Base-by-base conservation (phyloP, 305 asterid species). In the Fraxinus sp. region DNA sequence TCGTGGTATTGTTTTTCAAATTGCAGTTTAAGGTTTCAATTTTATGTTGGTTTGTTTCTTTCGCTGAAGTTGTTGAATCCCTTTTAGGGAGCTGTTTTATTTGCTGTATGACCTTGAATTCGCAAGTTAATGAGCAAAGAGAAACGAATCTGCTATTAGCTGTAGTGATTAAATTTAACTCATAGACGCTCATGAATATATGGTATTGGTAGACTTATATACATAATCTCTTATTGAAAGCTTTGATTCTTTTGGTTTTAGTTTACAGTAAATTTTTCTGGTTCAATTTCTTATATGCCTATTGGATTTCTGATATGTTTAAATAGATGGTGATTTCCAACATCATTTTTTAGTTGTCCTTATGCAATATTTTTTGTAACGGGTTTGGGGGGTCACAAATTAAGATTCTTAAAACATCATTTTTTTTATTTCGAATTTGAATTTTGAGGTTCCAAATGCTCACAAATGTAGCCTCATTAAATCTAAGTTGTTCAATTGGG, bases 1-100 rank as follows among this genome's bases (percentile, higher is more conserved):
- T n/a, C 64, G 70, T 81, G 84, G 55, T 77, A 71, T 52, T 55
- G 35, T 79, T 77, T 81, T 73, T 79, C 78, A 79, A 79, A 78
- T 57, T 78, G 74, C 77, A 49, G 55, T 59, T 68, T 41, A 66
- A 78, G 55, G 55, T 79, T 57, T 78, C 13, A 73, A 30, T 66
- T 83, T 55, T 62, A 62, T 22, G 22, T 62, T 59, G 32, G 4
- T 22, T 8, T 59, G 71, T 18, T 8, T 74, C 82, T 33, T 79
- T 73, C 70, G 39, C 76, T 76, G 11, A 24, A 76, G 80, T 26
- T 68, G 71, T 76, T 78, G 66, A 9, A 76, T 83, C 82, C 80
- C 68, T 52, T 62, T 80, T 82, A 72, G 66, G 77, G 46, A 39
- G 22, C 39, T 26, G 20, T 73, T 81, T 77, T 20, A 24, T 79